phyloP scores from a whole-genome alignment of 805 yeast genomes.

The Candida boleticola region DNA sequence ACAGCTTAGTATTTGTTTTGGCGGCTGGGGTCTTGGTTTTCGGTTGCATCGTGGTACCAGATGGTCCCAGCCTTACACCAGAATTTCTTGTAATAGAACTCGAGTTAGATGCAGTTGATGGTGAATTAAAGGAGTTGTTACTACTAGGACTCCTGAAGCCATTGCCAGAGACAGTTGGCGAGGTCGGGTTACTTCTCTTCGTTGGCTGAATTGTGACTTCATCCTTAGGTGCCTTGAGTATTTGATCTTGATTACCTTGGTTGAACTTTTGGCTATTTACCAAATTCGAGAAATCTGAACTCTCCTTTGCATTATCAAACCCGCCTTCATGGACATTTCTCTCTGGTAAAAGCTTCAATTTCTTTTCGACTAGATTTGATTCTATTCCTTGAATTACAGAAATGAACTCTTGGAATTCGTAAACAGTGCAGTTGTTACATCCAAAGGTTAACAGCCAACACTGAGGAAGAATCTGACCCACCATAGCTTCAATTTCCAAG shows the following conservation, averaged over 20 bases:
- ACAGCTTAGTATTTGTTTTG: background rate
- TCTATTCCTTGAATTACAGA: slow-evolving; percentile 20
- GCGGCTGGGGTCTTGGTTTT: background rate
- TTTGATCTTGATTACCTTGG: slow-evolving; percentile 19
- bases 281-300: slow-evolving; percentile 24
- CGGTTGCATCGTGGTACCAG: too few relatives aligned
- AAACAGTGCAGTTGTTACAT: slow-evolving; percentile 34
- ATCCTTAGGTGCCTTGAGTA: slow-evolving; percentile 20
- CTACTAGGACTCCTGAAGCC: slow-evolving; percentile 6
- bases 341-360: slow-evolving; percentile 17
- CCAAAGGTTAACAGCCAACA: slow-evolving; percentile 34
- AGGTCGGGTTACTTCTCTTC: slow-evolving; percentile 4
- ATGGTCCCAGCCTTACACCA: background rate
- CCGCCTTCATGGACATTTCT: slow-evolving; percentile 1
- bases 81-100: background rate
- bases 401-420: slow-evolving; percentile 32
- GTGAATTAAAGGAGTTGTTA: background rate
- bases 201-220: slow-evolving; percentile 21
- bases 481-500: slow-evolving; percentile 27
- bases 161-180: background rate
- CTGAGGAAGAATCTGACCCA: slow-evolving; percentile 29
- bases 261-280: slow-evolving; percentile 27
- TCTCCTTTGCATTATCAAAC: slow-evolving; percentile 1
- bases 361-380: slow-evolving; percentile 16
- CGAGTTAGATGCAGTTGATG: background rate